Evolutionary conservation across 768 basidiomycete species (phyloP).

Genomic region (Tricholomella constricta): DNA sequence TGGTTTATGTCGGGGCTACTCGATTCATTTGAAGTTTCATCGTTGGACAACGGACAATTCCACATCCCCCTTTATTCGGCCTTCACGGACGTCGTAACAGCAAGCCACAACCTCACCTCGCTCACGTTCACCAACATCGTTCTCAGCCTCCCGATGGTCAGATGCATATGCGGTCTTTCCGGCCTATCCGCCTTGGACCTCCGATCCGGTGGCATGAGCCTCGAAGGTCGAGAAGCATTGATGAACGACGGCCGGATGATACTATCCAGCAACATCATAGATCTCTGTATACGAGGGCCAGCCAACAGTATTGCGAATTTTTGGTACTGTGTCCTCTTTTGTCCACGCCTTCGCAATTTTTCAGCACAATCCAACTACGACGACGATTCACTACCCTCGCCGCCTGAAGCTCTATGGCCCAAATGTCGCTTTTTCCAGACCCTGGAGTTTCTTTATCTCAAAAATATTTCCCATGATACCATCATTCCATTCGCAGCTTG

Average conservation of each 20-base stretch:
- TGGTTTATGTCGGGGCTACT: no score
- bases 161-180: background rate
- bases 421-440: background rate
- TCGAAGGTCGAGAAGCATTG: no score
- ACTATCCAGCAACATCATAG: background rate
- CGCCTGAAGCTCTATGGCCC: background rate
- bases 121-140: background rate
- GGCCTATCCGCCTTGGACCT: background rate
- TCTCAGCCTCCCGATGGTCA: background rate
- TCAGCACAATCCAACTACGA: background rate
- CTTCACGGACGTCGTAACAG: no score
- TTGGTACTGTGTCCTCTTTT: background rate
- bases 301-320: background rate
- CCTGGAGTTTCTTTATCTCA: background rate
- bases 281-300: background rate
- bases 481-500: background rate
- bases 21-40: no score
- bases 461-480: background rate
- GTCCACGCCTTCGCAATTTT: background rate
- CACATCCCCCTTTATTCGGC: no score
- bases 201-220: background rate
- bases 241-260: background rate
- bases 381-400: background rate
- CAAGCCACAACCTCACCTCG: slow-evolving; percentile 5
- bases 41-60: no score